A percentile compares a stretch with the other conserved stretches of the same genome.
These are phyloP conservation scores for Trichophyton verrucosum DNA, from an alignment of 2,329 filamentous ascomycete species.

Conservation along the genomic window DNA sequence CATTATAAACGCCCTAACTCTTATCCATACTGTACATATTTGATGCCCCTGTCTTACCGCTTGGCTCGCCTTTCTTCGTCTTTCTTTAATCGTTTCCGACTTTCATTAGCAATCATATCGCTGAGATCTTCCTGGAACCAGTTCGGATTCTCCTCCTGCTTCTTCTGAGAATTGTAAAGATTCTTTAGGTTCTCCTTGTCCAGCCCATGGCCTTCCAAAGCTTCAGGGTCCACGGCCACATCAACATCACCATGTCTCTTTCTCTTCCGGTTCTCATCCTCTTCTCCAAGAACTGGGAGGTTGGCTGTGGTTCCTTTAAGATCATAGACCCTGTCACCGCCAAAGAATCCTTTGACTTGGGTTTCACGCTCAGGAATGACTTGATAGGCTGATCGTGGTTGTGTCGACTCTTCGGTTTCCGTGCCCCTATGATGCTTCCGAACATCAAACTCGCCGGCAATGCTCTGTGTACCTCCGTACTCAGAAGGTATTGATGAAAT, in stretches of 20 bases:
- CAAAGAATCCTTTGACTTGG: slow-evolving; percentile 84
- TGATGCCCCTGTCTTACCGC: slow-evolving; percentile 15
- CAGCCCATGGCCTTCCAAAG: slow-evolving; percentile 52
- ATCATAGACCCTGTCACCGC: slow-evolving; percentile 87
- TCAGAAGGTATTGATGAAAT: slow-evolving; percentile 72
- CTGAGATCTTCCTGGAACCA: slow-evolving; percentile 82
- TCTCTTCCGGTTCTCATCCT: slow-evolving; percentile 65
- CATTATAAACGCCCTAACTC: background rate
- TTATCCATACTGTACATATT: background rate
- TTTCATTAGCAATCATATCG: slow-evolving; percentile 92
- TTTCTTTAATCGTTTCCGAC: slow-evolving; percentile 75
- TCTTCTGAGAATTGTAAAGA: slow-evolving; percentile 62
- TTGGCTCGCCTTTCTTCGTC: slow-evolving; percentile 67
- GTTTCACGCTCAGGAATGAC: slow-evolving; percentile 82
- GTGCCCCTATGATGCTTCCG: slow-evolving; percentile 75
- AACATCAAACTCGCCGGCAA: slow-evolving; percentile 79
- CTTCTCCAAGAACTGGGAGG: slow-evolving; percentile 64
- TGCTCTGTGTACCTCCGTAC: slow-evolving; percentile 59
- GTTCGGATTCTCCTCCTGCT: slow-evolving; percentile 53
- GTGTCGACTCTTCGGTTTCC: slow-evolving; percentile 69
- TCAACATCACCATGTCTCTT: slow-evolving; percentile 97
- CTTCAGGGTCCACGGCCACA: slow-evolving; percentile 77
- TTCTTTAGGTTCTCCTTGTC: slow-evolving; percentile 71
- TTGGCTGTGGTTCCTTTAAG: slow-evolving; percentile 50
- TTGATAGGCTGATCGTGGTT: slow-evolving; percentile 71